Conservation (phyloP, 108 stramenopile genomes). For the Nitzschia palea region DNA sequence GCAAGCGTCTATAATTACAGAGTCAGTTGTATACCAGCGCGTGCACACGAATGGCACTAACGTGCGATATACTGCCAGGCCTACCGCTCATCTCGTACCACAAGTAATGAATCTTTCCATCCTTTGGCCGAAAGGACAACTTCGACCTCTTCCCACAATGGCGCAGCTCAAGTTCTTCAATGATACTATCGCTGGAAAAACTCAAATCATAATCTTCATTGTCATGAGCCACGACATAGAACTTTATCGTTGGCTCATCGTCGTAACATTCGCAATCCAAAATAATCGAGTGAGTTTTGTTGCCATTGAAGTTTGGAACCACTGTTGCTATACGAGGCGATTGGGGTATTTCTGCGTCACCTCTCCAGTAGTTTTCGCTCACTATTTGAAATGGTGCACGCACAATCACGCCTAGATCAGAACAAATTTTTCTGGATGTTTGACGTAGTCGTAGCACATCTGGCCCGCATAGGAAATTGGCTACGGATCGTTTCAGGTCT, state of each 20-base stretch:
- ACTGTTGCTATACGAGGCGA: background rate
- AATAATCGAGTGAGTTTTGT: background rate
- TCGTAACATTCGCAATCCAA: background rate
- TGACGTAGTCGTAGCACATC: background rate
- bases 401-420: background rate
- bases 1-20: too few relatives aligned
- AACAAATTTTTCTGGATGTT: background rate
- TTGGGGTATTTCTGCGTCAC: background rate
- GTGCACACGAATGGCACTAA: background rate
- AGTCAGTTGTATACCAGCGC: too few relatives aligned
- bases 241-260: background rate
- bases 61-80: background rate
- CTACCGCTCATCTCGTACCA: background rate
- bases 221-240: background rate
- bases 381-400: background rate
- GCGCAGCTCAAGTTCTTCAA: background rate
- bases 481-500: background rate
- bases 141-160: too few relatives aligned
- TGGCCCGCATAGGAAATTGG: background rate
- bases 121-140: background rate
- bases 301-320: background rate
- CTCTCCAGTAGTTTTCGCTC: background rate
- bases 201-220: background rate
- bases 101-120: background rate
- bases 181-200: background rate